Evolutionary conservation across 805 yeast species (phyloP).

Genomic region (Saccharomycopsis sp.): DNA sequence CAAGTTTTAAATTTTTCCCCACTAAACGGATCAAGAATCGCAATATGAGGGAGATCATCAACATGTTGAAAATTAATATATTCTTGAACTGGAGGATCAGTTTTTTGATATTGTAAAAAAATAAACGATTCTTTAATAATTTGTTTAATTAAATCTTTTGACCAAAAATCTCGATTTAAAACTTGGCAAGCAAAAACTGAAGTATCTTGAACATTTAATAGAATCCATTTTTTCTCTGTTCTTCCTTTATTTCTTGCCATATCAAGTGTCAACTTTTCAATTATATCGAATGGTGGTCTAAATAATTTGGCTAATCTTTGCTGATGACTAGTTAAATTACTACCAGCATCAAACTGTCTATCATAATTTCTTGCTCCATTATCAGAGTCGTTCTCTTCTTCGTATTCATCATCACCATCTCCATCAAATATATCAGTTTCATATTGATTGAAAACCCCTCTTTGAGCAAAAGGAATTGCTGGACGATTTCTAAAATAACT

Average conservation of each 20-base stretch:
- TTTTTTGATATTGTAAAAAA: slow-evolving; percentile 77
- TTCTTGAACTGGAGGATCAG: slow-evolving; percentile 61
- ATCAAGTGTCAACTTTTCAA: slow-evolving; percentile 58
- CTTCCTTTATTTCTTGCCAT: slow-evolving; percentile 62
- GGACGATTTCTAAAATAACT: background rate
- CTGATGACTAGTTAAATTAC: slow-evolving; percentile 30
- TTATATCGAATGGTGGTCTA: slow-evolving; percentile 89
- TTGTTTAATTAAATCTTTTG: slow-evolving; percentile 52
- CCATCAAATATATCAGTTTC: slow-evolving; percentile 29
- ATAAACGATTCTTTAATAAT: slow-evolving; percentile 59
- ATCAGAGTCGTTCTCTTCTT: slow-evolving; percentile 26
- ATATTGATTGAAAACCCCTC: slow-evolving; percentile 28
- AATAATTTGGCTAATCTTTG: slow-evolving; percentile 71
- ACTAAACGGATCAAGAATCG: slow-evolving; percentile 89
- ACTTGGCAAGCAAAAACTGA: slow-evolving; percentile 83
- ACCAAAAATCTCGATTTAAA: slow-evolving; percentile 90
- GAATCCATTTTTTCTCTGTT: slow-evolving; percentile 61
- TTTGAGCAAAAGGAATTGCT: slow-evolving; percentile 3
- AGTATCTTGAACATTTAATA: slow-evolving; percentile 80
- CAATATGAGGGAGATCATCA: slow-evolving; percentile 71
- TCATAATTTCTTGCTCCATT: slow-evolving; percentile 28
- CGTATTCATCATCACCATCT: slow-evolving; percentile 29
- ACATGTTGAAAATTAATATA: slow-evolving; percentile 68
- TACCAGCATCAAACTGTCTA: background rate
- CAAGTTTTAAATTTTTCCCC: slow-evolving; percentile 81